Conservation (phyloP, 805 yeast species). For the Starmerella lactis-condensi region DNA sequence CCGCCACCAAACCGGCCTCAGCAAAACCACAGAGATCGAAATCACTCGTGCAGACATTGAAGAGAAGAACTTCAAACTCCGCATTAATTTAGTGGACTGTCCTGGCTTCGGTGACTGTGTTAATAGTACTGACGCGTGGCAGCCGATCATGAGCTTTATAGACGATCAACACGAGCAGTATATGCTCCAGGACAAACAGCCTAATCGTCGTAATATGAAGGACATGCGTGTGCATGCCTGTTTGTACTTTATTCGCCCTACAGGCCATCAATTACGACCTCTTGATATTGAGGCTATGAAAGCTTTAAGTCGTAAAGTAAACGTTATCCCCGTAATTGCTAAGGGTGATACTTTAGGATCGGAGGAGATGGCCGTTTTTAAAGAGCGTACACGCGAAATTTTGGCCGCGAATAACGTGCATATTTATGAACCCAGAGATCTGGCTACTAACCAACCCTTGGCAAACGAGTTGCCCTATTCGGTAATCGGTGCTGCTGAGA, state of each 20-base stretch:
- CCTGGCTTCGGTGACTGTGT: conserved; percentile 60
- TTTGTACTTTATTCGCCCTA: conserved; percentile 60
- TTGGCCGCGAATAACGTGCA: conserved; percentile 38
- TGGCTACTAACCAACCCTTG: conserved; percentile 15
- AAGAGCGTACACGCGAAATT: conserved; percentile 32
- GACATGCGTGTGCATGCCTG: conserved; percentile 74
- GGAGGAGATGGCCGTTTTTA: conserved; percentile 37
- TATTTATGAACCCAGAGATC: conserved; percentile 32
- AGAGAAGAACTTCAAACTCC: conserved; percentile 42
- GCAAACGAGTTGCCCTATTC: conserved; percentile 44
- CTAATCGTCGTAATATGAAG: conserved; percentile 31
- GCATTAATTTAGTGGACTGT: conserved; percentile 49
- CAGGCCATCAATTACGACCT: conserved; percentile 40
- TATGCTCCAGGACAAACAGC: conserved; percentile 65
- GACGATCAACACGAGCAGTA: conserved; percentile 58
- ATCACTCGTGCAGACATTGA: conserved; percentile 33
- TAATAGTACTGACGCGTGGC: conserved; percentile 50
- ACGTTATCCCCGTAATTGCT: conserved; percentile 63
- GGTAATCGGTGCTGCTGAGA: conserved; percentile 44
- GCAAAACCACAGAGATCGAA: conserved; percentile 26
- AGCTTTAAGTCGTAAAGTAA: conserved; percentile 50
- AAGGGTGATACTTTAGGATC: conserved; percentile 59
- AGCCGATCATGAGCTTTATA: conserved; percentile 48
- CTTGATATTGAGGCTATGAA: conserved; percentile 59
- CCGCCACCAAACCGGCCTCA: conserved; percentile 25